Base-by-base conservation (phyloP, 345 rosid genomes). In the Heritiera fomes region DNA sequence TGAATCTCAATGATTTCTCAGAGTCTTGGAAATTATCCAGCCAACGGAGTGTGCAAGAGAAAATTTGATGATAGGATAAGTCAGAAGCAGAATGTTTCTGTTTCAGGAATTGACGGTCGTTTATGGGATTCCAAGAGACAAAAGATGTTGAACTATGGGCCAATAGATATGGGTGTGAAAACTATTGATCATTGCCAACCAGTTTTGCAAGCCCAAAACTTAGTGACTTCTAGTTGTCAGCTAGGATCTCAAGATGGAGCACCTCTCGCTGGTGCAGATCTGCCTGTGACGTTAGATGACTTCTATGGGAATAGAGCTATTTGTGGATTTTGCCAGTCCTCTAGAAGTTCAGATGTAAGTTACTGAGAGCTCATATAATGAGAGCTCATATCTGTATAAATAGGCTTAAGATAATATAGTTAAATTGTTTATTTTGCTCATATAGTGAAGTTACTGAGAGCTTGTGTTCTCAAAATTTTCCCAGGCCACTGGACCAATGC, bases 321-420 rank as follows among this genome's bases (percentile, higher is more conserved):
- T 43, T 95, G 98, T 88, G 95, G 83, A 58, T 95, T 95, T 84
- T 95, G 98, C 83, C 94, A 86, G 52, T 84, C 94, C 30, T 81
- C 85, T 64, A 83, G 23, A 28, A 73, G 87, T 73, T 81, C 95
- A 32, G 88, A 88, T 93, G 98, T 93, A 83, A 70, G 15, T 53
- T 75, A 18, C 13, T 28, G n/a, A 6, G 28, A 23, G 28, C 28
- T 23, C 28, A 23, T 23, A 23, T 23, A 23, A 23, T 23, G 28
- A 23, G 28, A 23, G 28, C 28, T 23, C 28, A 23, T 50, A 32
- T 34, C 34, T 41, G 30, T 13, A 23, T 64, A 5, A 11, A 49
- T 6, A 30, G 9, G 41, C n/a, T 28, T 49, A 65, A 55, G 12
- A 67, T 77, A 23, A 20, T 43, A 20, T n/a, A 20, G 9, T 15